Evolutionary conservation across 768 basidiomycete genomes (phyloP).

Genomic region (Trametes elegans): DNA sequence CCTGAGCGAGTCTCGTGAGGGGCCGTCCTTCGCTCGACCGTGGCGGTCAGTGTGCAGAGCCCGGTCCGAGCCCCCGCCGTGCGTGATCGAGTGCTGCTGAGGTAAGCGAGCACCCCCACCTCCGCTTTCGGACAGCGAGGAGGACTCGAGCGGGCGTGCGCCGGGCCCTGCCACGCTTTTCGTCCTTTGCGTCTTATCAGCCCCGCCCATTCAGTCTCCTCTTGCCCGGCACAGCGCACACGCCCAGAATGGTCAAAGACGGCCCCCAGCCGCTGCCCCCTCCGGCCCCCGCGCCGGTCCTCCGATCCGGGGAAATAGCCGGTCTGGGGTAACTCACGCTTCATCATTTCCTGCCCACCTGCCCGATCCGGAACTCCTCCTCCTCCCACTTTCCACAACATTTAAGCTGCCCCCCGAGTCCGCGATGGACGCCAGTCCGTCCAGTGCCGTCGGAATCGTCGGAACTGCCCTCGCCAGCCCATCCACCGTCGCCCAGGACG

Average conservation of each 20-base stretch:
- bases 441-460: conserved; percentile 6
- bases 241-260: not conserved
- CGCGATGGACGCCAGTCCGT: conserved; percentile 7
- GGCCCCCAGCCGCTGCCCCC: conserved; percentile 1
- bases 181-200: not conserved
- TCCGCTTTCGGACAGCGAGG: not conserved
- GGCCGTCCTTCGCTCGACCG: conserved; percentile 18
- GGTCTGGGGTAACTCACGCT: conserved; percentile 16
- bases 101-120: conserved; percentile 11
- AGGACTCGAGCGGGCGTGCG: not conserved
- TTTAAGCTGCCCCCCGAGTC: not conserved
- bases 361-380: conserved; percentile 12
- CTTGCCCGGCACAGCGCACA: conserved; percentile 1
- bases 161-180: not conserved
- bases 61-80: conserved; percentile 35
- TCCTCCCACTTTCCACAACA: not conserved
- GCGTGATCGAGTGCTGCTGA: conserved; percentile 21
- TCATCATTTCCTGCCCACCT: conserved; percentile 2
- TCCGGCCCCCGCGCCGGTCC: conserved; percentile 18
- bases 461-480: not conserved
- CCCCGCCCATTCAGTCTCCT: not conserved
- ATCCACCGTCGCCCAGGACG: not conserved
- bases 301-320: conserved; percentile 29
- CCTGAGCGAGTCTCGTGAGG: conserved; percentile 38
- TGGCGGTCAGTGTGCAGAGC: not conserved